phyloP scores from a whole-genome alignment of 2,329 filamentous ascomycete species.

The Aspergillus ibericus region DNA sequence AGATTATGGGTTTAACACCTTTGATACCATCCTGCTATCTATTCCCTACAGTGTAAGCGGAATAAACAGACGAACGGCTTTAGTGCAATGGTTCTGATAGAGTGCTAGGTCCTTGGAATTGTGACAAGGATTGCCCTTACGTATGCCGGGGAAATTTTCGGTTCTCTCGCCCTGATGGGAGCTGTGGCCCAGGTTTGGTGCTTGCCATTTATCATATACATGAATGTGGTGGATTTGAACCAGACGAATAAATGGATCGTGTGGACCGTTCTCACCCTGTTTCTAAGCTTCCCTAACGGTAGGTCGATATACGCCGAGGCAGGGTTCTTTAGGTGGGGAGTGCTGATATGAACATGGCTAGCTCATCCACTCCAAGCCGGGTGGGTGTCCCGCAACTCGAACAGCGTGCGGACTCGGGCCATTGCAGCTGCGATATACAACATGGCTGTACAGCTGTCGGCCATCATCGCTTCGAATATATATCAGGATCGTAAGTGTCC shows the following conservation, averaged over 20 bases:
- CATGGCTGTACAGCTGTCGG: slow-evolving; percentile 39
- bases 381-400: slow-evolving; percentile 42
- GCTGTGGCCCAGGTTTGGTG: slow-evolving; percentile 55
- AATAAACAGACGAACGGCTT: slow-evolving; percentile 15
- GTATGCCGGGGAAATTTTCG: slow-evolving; percentile 37
- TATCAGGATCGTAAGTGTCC: slow-evolving; percentile 30
- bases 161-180: slow-evolving; percentile 53
- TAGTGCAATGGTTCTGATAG: slow-evolving; percentile 20
- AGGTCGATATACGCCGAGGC: background rate
- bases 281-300: slow-evolving; percentile 54
- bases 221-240: slow-evolving; percentile 48
- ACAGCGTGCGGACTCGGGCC: slow-evolving; percentile 39
- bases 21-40: slow-evolving; percentile 60
- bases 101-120: slow-evolving; percentile 12
- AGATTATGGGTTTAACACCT: slow-evolving; percentile 55
- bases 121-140: slow-evolving; percentile 24
- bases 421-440: slow-evolving; percentile 42
- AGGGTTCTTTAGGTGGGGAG: background rate
- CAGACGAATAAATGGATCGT: slow-evolving; percentile 53
- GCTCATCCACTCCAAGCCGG: slow-evolving; percentile 56
- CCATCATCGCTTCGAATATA: slow-evolving; percentile 38
- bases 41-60: slow-evolving; percentile 50
- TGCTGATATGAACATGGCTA: slow-evolving; percentile 5
- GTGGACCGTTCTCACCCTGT: slow-evolving; percentile 53
- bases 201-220: slow-evolving; percentile 54